Percentiles rank a stretch among this genome's conserved stretches.
phyloP scores from a whole-genome alignment of 495 filamentous ascomycete genomes.

The Acidiella bohemica region DNA sequence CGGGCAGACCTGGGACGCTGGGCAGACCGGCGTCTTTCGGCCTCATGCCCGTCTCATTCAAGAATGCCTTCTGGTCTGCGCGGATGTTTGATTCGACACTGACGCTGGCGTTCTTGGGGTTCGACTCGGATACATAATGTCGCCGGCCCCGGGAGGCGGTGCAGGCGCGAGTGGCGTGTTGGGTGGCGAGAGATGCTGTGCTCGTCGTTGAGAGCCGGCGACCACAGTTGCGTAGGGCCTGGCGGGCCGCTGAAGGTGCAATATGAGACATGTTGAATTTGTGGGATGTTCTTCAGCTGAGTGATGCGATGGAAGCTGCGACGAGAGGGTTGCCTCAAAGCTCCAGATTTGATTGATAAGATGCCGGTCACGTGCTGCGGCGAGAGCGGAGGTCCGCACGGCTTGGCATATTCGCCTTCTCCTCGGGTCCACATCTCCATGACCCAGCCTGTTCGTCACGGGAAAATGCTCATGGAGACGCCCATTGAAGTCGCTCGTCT shows the following conservation, averaged over 20 bases:
- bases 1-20: slow-evolving; percentile 43
- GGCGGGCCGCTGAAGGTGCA: slow-evolving; percentile 58
- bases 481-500: too few species aligned
- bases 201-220: slow-evolving; percentile 16
- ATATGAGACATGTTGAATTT: slow-evolving; percentile 58
- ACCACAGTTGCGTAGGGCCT: slow-evolving; percentile 55
- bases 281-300: too few species aligned
- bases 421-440: too few species aligned
- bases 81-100: slow-evolving; percentile 69
- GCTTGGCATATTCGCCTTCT: too few species aligned
- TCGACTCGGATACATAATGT: slow-evolving; percentile 70
- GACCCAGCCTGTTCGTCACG: too few species aligned
- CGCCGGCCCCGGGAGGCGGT: slow-evolving; percentile 36
- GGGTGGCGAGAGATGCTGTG: slow-evolving; percentile 19
- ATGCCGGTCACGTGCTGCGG: too few species aligned
- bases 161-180: slow-evolving; percentile 33
- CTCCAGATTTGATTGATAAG: too few species aligned
- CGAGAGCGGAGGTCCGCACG: too few species aligned
- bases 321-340: too few species aligned
- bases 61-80: slow-evolving; percentile 67
- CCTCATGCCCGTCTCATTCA: slow-evolving; percentile 52
- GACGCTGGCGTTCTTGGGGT: slow-evolving; percentile 66
- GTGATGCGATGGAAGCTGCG: too few species aligned
- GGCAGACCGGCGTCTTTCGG: slow-evolving; percentile 43
- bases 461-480: too few species aligned